Evolutionary conservation across 345 rosid genomes (phyloP), one percentile per base, ranked within the genome.

Genomic region (Camelina hispida): DNA sequence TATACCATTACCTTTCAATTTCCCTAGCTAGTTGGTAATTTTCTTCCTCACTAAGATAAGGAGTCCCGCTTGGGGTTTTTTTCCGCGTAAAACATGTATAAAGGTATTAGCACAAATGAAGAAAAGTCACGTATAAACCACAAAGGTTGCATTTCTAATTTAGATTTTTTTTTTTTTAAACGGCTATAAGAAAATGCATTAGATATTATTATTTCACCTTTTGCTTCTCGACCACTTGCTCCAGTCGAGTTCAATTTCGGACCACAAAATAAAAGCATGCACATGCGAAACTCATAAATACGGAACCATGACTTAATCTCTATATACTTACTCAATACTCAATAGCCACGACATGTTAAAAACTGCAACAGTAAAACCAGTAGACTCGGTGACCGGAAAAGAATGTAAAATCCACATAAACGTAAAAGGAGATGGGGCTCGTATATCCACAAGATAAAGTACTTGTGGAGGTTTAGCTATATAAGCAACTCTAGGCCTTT

Each of bases 211-310:
- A 20, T 47, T 37, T 37, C 7, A 11, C 28, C 6, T 35, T 11
- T 37, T n/a, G 38, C 58, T 60, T 48, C 17, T 14, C 12, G 32
- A 37, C 51, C 58, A 59, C 58, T 59, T 34, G 66, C 8, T 20
- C 37, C 20, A 9, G 10, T 50, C 1, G 53, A 52, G 23, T 63
- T 52, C 46, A 72, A 34, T 44, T 34, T 48, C 58, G 65, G 71
- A 65, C 71, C 78, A 37, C 48, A 22, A 11, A 37, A 71, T 48
- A 46, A 71, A 59, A 48, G 58, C 75, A 32, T 63, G 70, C 77
- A 72, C 76, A 63, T 63, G 70, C 16, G 54, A 62, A 52, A 22
- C 50, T 52, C 42, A 68, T 9, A 66, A 7, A 18, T 30, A 32
- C 51, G 12, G 42, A 37, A 37, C 42, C 46, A 51, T 57, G 14